Percentiles rank a stretch among this genome's conserved stretches.
Conservation (phyloP, 768 basidiomycete genomes). For the Mrakia blollopis region DNA sequence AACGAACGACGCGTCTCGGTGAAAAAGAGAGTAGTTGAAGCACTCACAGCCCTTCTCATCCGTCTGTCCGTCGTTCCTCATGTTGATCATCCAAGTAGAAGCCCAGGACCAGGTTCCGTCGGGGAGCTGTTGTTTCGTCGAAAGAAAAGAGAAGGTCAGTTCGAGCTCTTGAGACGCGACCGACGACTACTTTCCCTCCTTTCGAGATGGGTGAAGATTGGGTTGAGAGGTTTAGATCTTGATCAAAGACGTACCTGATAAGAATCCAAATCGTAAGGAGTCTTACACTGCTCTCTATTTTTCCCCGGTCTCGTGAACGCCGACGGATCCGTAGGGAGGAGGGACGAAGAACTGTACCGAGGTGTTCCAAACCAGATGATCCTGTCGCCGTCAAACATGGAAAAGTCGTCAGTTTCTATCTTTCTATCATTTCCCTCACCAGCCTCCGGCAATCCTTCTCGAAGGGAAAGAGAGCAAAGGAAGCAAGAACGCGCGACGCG, state of each 20-base stretch:
- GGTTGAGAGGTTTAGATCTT: too few relatives aligned
- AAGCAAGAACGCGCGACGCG: too few relatives aligned
- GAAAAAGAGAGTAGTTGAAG: background rate
- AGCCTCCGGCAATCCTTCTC: too few relatives aligned
- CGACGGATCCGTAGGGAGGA: slow-evolving; percentile 25
- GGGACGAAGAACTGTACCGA: background rate
- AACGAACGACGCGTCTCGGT: background rate
- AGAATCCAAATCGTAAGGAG: slow-evolving; percentile 22
- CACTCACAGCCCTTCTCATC: slow-evolving; percentile 33
- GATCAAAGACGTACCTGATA: slow-evolving; percentile 14
- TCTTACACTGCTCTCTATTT: slow-evolving; percentile 18
- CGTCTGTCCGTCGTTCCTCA: slow-evolving; percentile 31
- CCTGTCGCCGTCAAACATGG: background rate
- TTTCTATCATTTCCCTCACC: background rate
- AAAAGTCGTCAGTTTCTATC: background rate
- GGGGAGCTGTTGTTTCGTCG: slow-evolving; percentile 28
- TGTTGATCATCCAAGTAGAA: slow-evolving; percentile 31
- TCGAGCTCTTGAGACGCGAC: background rate
- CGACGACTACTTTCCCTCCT: background rate
- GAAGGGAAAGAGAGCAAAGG: too few relatives aligned
- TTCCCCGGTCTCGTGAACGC: slow-evolving; percentile 23
- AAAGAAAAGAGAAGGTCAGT: background rate
- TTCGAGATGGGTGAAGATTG: too few relatives aligned
- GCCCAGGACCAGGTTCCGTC: slow-evolving; percentile 32
- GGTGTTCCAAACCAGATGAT: slow-evolving; percentile 31